Evolutionary conservation across 306 rosid genomes (phyloP).

Genomic region (Abrus precatorius): DNA sequence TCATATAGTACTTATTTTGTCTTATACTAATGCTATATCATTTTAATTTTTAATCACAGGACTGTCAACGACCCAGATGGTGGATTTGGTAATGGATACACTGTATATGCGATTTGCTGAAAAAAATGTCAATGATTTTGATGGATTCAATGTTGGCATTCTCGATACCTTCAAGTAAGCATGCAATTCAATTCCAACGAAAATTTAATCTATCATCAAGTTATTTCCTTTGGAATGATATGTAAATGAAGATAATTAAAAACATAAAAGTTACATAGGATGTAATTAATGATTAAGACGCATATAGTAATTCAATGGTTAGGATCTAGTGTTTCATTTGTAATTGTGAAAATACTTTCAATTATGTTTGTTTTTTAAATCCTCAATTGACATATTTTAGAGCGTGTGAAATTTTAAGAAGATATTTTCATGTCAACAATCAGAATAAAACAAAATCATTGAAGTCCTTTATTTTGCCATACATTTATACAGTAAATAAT

Average conservation of each 20-base stretch:
- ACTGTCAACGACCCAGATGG: constrained; percentile 41
- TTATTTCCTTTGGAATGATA: not conserved
- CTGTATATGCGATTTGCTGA: constrained; percentile 49
- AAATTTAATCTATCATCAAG: not conserved
- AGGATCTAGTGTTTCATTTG: not conserved
- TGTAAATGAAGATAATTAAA: not conserved
- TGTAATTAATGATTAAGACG: not conserved
- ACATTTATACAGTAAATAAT: too few species aligned
- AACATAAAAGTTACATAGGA: not conserved
- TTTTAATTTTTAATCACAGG: constrained; percentile 50
- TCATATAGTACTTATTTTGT: not conserved
- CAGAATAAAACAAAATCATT: too few species aligned
- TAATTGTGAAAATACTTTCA: not conserved
- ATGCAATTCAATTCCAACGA: not conserved
- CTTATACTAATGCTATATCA: constrained; percentile 3
- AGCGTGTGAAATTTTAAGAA: not conserved
- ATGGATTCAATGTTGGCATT: constrained; percentile 56
- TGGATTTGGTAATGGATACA: constrained; percentile 27
- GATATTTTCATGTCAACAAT: not conserved
- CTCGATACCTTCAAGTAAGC: constrained; percentile 71
- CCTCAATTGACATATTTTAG: too few species aligned
- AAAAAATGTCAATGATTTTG: constrained; percentile 39
- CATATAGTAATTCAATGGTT: not conserved
- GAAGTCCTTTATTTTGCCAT: too few species aligned
- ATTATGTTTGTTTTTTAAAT: not conserved